phyloP scores from a whole-genome alignment of 768 basidiomycete species.

The Chiua virens region DNA sequence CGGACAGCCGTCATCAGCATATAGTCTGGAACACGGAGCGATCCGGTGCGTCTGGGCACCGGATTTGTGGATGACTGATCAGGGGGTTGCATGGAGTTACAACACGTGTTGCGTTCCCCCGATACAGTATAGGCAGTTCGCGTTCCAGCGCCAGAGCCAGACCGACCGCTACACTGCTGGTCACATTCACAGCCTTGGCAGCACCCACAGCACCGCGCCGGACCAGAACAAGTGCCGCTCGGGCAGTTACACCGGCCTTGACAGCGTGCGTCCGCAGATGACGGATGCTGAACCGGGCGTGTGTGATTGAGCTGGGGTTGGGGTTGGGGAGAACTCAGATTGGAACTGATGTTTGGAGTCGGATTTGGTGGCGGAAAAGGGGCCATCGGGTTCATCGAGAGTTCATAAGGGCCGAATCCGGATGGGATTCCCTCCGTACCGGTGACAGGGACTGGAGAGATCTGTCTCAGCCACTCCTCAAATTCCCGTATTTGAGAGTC shows the following conservation, averaged over 20 bases:
- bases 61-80: conserved; percentile 9
- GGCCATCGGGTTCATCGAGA: conserved; percentile 19
- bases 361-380: conserved; percentile 13
- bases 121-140: conserved; percentile 31
- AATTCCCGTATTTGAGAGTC: conserved; percentile 47
- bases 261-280: conserved; percentile 28
- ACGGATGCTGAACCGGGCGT: conserved; percentile 16
- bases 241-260: conserved; percentile 36
- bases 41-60: conserved; percentile 14
- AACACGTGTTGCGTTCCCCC: conserved; percentile 33
- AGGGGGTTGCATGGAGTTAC: conserved; percentile 7
- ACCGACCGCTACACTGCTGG: conserved; percentile 18
- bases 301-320: conserved; percentile 1
- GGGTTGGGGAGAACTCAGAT: conserved; percentile 5
- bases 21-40: conserved; percentile 31
- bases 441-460: conserved; percentile 28
- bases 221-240: conserved; percentile 32
- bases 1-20: conserved; percentile 33
- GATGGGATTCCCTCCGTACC: conserved; percentile 19
- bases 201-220: conserved; percentile 31
- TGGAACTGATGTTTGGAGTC: conserved; percentile 5
- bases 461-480: conserved; percentile 65
- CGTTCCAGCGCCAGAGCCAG: conserved; percentile 8
- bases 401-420: conserved; percentile 32
- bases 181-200: conserved; percentile 33